Percentiles rank a stretch among this genome's conserved stretches.
phyloP scores from a whole-genome alignment of 2,329 filamentous ascomycete genomes.

The Fusarium coffeatum region DNA sequence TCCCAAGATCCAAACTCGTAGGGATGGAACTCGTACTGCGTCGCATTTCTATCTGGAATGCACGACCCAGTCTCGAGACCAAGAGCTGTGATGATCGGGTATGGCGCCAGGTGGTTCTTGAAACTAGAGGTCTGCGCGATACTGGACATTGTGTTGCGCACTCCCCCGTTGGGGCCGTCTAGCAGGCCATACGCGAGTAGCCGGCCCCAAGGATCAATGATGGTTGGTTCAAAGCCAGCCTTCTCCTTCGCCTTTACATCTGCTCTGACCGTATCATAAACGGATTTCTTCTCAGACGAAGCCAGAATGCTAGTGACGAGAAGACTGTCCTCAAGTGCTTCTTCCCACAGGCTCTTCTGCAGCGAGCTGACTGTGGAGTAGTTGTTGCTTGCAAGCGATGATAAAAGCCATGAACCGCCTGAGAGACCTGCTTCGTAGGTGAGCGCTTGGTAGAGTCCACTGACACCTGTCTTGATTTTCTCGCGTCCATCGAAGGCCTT shows the following conservation, averaged over 20 bases:
- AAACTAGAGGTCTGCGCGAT: slow-evolving; percentile 7
- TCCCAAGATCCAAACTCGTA: slow-evolving; percentile 19
- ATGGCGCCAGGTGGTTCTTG: background rate
- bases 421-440: slow-evolving; percentile 9
- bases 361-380: slow-evolving; percentile 3
- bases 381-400: background rate
- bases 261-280: slow-evolving; percentile 4
- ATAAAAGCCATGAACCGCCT: slow-evolving; percentile 10
- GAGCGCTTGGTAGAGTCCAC: slow-evolving; percentile 11
- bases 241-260: slow-evolving; percentile 1
- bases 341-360: slow-evolving; percentile 5
- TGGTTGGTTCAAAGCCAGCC: slow-evolving; percentile 13
- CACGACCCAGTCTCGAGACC: slow-evolving; percentile 4
- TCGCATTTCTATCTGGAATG: slow-evolving; percentile 3
- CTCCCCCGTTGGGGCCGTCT: background rate
- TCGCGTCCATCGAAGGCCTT: slow-evolving; percentile 13
- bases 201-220: slow-evolving; percentile 15
- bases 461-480: slow-evolving; percentile 10
- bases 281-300: background rate
- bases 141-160: background rate
- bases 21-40: slow-evolving; percentile 9
- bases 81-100: slow-evolving; percentile 11
- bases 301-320: slow-evolving; percentile 9
- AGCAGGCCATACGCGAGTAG: slow-evolving; percentile 6
- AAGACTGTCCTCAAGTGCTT: slow-evolving; percentile 6